Conservation (phyloP, 352 stramenopile genomes). For the Pythium utonaiense region DNA sequence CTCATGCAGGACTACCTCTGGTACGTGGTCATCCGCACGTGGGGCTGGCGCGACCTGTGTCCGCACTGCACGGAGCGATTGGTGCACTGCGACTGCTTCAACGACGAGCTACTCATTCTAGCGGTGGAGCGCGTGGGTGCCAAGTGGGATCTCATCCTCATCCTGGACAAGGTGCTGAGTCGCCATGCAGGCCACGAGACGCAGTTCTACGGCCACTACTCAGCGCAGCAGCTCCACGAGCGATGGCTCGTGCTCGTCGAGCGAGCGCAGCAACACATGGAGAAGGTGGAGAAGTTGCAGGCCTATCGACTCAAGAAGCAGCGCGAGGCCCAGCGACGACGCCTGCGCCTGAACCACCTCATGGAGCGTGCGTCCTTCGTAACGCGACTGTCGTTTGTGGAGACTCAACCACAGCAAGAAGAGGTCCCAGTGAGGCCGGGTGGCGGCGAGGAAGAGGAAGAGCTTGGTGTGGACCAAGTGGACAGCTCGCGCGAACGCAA, state of each 20-base stretch:
- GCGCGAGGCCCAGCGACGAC: constrained; percentile 19
- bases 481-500: constrained; percentile 54
- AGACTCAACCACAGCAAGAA: neutral
- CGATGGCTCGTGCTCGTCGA: constrained; percentile 55
- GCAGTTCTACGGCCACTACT: constrained; percentile 52
- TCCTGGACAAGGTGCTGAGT: constrained; percentile 47
- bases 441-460: constrained; percentile 15
- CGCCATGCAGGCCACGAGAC: constrained; percentile 36
- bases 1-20: constrained; percentile 46
- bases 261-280: constrained; percentile 46
- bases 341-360: constrained; percentile 1
- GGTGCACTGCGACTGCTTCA: constrained; percentile 64
- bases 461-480: constrained; percentile 26
- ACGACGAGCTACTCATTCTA: constrained; percentile 60
- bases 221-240: constrained; percentile 47
- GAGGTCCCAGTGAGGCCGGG: neutral
- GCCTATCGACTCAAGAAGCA: constrained; percentile 52
- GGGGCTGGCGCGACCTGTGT: constrained; percentile 58
- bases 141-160: constrained; percentile 63
- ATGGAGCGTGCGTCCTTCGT: constrained; percentile 13
- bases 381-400: neutral
- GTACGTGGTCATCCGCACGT: constrained; percentile 55
- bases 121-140: constrained; percentile 51
- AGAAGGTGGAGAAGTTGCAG: constrained; percentile 53
- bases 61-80: constrained; percentile 64